Conservation (phyloP, 805 yeast genomes). For the Sungouiella thailandica region DNA sequence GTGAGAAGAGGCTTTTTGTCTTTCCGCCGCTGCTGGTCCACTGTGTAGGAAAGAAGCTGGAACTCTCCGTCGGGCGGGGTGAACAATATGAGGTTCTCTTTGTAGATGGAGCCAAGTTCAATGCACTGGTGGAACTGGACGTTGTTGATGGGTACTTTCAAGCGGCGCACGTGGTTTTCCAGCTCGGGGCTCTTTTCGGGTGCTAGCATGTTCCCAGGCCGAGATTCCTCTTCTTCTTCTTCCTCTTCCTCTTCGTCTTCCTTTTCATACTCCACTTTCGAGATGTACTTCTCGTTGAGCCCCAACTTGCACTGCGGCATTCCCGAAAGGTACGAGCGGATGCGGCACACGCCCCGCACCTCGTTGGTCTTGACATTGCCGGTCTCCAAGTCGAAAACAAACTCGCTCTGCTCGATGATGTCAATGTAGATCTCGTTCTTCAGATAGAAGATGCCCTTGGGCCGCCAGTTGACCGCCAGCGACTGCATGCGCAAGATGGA, state of each 20-base stretch:
- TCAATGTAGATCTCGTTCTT: conserved; percentile 42
- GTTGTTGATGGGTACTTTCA: conserved; percentile 30
- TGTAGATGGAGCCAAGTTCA: conserved; percentile 63
- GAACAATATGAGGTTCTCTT: conserved; percentile 63
- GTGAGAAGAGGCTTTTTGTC: conserved; percentile 40
- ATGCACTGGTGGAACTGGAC: conserved; percentile 62
- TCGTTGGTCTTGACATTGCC: conserved; percentile 26
- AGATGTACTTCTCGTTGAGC: conserved; percentile 35
- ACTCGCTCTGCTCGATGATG: conserved; percentile 35
- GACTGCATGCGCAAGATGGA: conserved; percentile 74
- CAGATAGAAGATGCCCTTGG: conserved; percentile 40
- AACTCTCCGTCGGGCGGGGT: conserved; percentile 74
- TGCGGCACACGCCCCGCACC: conserved; percentile 29
- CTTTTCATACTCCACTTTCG: conserved; percentile 26
- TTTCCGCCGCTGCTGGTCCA: conserved; percentile 36
- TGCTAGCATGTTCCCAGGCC: conserved; percentile 9
- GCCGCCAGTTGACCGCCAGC: conserved; percentile 46
- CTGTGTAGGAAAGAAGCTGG: conserved; percentile 33
- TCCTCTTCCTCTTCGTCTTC: conserved; percentile 7
- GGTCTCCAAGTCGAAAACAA: conserved; percentile 29
- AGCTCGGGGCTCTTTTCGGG: neutral
- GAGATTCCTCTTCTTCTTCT: conserved; percentile 8
- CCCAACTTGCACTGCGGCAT: conserved; percentile 41
- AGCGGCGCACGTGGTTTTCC: neutral
- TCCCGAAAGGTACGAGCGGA: conserved; percentile 38